Conservation (phyloP, 2,329 filamentous ascomycete species). For the Penicillium griseofulvum region DNA sequence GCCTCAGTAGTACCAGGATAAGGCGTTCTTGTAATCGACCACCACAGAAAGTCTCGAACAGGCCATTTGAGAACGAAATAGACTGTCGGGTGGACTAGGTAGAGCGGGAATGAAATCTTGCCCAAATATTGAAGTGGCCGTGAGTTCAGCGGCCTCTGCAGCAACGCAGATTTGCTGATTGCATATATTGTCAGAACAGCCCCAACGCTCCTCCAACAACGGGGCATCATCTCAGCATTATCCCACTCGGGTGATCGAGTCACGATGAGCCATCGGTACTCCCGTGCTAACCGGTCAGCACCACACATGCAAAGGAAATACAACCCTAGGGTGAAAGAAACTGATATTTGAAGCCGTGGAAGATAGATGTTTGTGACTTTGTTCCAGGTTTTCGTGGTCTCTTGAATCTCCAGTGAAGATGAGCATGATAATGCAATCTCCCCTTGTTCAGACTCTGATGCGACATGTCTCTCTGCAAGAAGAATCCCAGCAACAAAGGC, state of each 20-base stretch:
- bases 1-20: neutral
- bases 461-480: neutral
- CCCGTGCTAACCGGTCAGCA: neutral
- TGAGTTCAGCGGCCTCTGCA: neutral
- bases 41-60: constrained; percentile 1
- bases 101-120: constrained; percentile 3
- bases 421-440: neutral
- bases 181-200: constrained; percentile 1
- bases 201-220: constrained; percentile 1
- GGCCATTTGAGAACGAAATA: neutral
- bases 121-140: neutral
- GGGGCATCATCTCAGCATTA: neutral
- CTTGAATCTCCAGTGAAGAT: neutral
- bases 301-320: constrained; percentile 1
- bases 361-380: neutral
- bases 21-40: neutral
- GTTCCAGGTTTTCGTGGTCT: neutral
- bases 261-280: neutral
- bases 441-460: neutral
- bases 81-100: neutral
- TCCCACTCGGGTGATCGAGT: constrained; percentile 1
- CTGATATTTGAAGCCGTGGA: neutral
- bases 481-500: neutral
- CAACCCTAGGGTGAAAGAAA: neutral
- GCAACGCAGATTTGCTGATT: neutral